A percentile compares a stretch with the other conserved stretches of the same genome.
phyloP scores from a whole-genome alignment of 75 land plant species.

The Cryptomeria japonica region DNA sequence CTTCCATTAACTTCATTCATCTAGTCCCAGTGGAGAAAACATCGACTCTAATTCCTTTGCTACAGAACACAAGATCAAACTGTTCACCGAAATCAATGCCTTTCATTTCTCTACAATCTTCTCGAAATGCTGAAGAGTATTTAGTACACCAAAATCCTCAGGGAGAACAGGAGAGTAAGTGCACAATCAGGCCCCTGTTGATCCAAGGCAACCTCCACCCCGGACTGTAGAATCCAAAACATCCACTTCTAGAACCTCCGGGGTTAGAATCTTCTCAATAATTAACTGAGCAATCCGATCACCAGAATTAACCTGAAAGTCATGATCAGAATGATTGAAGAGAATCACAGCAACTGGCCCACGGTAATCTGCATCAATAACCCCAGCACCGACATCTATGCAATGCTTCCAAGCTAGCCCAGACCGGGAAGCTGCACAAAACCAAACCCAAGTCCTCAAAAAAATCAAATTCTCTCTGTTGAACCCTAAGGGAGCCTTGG shows the following conservation, averaged over 20 bases:
- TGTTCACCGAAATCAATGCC: background rate
- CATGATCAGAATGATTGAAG: conserved; percentile 89
- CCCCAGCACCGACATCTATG: conserved; percentile 95
- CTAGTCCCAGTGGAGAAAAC: background rate
- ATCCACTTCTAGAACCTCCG: conserved; percentile 72
- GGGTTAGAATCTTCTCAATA: conserved; percentile 79
- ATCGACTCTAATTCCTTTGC: too few relatives aligned
- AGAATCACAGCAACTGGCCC: conserved; percentile 88
- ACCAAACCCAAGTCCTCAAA: background rate
- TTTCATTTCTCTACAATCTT: background rate
- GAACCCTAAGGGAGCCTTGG: background rate
- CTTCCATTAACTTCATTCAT: background rate
- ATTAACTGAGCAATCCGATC: conserved; percentile 93
- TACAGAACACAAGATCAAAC: background rate
- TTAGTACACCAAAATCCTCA: background rate
- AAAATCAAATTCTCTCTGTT: background rate
- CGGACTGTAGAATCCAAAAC: conserved; percentile 75
- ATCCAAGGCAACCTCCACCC: conserved; percentile 89
- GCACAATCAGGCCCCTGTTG: conserved; percentile 70
- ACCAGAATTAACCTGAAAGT: conserved; percentile 77
- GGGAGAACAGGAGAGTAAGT: background rate
- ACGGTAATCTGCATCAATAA: conserved; percentile 92
- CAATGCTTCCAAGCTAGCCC: conserved; percentile 93
- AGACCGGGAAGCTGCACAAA: conserved; percentile 74
- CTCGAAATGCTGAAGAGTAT: background rate